Evolutionary conservation across 306 rosid genomes (phyloP).

Genomic region (Prunus kanzakura): DNA sequence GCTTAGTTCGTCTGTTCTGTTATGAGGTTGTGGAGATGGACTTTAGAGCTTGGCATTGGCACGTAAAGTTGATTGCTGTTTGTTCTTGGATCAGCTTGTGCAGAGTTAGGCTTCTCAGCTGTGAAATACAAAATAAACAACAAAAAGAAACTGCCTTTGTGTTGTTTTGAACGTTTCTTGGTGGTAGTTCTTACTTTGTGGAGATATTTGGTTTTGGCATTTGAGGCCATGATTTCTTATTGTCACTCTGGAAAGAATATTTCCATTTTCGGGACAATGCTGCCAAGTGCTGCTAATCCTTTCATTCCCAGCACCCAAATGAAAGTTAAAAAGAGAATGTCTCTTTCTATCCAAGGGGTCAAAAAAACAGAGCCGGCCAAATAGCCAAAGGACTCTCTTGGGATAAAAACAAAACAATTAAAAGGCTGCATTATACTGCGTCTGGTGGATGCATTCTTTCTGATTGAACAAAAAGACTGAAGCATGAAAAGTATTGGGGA

Average conservation of each 20-base stretch:
- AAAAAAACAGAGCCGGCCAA: too few species aligned
- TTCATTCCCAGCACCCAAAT: too few species aligned
- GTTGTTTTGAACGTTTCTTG: slow-evolving; percentile 2
- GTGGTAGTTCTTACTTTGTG: neutral
- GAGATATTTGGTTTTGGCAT: slow-evolving; percentile 7
- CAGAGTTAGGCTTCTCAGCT: neutral
- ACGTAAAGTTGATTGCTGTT: slow-evolving; percentile 5
- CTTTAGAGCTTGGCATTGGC: neutral
- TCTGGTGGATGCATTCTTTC: neutral
- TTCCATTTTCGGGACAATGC: too few species aligned
- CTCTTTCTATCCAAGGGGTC: too few species aligned
- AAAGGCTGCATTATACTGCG: neutral
- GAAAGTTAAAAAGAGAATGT: too few species aligned
- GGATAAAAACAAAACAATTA: too few species aligned
- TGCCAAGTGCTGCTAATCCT: too few species aligned
- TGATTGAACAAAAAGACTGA: neutral
- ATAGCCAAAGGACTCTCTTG: too few species aligned
- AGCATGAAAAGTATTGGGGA: neutral
- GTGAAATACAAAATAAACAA: neutral
- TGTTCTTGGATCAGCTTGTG: slow-evolving; percentile 1
- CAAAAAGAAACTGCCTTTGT: neutral
- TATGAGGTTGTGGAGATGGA: neutral
- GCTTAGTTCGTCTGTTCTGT: neutral
- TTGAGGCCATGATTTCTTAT: neutral
- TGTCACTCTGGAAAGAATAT: too few species aligned